Percentiles rank a stretch among this genome's conserved stretches.
phyloP scores from a whole-genome alignment of 75 land plant species.

The Pinus albicaulis region DNA sequence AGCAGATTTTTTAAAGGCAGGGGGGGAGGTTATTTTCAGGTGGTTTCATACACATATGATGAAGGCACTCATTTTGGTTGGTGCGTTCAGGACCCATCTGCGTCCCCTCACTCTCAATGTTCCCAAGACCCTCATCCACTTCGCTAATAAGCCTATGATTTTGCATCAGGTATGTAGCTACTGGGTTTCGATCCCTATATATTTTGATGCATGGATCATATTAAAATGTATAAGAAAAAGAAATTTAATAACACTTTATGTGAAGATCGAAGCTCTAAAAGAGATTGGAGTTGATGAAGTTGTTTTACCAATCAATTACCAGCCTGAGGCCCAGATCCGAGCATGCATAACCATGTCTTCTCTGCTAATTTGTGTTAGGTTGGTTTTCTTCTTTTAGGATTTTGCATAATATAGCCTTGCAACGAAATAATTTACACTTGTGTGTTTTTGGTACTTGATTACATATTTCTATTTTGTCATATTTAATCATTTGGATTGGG shows the following conservation, averaged over 20 bases:
- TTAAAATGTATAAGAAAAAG: too few relatives aligned
- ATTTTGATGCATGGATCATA: neutral
- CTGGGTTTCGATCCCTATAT: neutral
- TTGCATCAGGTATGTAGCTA: constrained; percentile 30
- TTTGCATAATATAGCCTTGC: too few relatives aligned
- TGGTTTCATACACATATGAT: neutral
- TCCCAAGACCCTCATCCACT: constrained; percentile 48
- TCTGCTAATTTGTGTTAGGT: too few relatives aligned
- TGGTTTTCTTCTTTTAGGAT: too few relatives aligned
- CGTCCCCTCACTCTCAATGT: constrained; percentile 43
- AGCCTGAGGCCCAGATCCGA: neutral
- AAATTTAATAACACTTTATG: neutral
- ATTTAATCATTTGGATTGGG: neutral
- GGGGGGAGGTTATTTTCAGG: too few relatives aligned
- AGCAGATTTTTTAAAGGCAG: too few relatives aligned
- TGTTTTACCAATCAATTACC: constrained; percentile 44
- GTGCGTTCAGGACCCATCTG: constrained; percentile 40
- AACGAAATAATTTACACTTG: too few relatives aligned
- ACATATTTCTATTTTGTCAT: too few relatives aligned
- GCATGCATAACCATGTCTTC: neutral
- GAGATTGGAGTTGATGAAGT: constrained; percentile 40
- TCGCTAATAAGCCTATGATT: constrained; percentile 50
- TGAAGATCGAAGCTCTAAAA: constrained; percentile 50
- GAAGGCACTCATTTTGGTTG: constrained; percentile 48
- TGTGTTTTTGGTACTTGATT: neutral